phyloP scores from a whole-genome alignment of 1,284 basidiomycete species.

The Takashimella koratensis region DNA sequence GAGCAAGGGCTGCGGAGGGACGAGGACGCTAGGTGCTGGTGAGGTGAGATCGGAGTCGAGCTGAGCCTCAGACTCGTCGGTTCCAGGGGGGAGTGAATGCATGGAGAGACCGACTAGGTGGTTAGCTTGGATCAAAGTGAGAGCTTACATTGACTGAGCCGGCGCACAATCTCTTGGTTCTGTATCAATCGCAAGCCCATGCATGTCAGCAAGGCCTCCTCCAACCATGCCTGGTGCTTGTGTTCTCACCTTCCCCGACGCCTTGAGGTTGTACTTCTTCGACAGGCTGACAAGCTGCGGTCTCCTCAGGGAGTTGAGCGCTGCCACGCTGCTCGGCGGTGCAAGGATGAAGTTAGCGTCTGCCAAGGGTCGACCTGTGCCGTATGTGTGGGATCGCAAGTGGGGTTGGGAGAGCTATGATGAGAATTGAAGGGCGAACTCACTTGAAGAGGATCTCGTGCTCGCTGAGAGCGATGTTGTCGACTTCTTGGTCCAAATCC shows the following conservation, averaged over 20 bases:
- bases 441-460: conserved; percentile 20
- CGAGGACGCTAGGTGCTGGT: conserved; percentile 10
- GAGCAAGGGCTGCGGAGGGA: conserved; percentile 4
- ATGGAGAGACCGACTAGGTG: neutral
- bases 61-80: neutral
- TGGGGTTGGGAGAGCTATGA: neutral
- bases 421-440: neutral
- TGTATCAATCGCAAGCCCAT: conserved; percentile 6
- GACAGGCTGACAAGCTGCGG: conserved; percentile 46
- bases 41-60: neutral
- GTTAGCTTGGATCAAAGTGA: neutral
- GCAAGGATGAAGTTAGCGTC: neutral
- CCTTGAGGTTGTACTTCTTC: conserved; percentile 43
- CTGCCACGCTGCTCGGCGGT: conserved; percentile 30
- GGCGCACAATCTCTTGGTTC: conserved; percentile 40
- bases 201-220: too few relatives aligned
- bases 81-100: too few relatives aligned
- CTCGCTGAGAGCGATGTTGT: conserved; percentile 7
- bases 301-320: conserved; percentile 42
- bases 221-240: too few relatives aligned
- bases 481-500: neutral
- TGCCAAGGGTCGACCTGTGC: neutral
- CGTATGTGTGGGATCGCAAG: neutral
- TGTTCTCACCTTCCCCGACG: conserved; percentile 43
- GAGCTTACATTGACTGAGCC: conserved; percentile 41